Conservation (phyloP, 495 filamentous ascomycete genomes). For the Hypoxylon intermedium region DNA sequence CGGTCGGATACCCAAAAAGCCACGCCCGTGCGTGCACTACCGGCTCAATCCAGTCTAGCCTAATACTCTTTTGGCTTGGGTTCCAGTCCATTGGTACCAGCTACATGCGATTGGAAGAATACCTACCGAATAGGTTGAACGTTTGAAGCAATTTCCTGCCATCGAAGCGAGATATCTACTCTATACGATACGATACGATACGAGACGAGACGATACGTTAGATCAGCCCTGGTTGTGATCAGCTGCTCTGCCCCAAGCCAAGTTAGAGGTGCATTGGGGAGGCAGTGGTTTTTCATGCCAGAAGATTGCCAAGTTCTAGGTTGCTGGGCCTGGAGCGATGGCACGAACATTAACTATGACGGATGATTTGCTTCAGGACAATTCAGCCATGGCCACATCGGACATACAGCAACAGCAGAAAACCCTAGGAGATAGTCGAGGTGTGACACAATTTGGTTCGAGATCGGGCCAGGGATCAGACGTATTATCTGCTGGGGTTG, state of each 20-base stretch:
- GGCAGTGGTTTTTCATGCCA: neutral
- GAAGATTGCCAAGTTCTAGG: slow-evolving; percentile 16
- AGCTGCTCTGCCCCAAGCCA: slow-evolving; percentile 1
- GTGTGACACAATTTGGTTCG: slow-evolving; percentile 25
- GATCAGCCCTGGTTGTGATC: slow-evolving; percentile 7
- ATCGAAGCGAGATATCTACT: too few species aligned
- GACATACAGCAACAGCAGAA: slow-evolving; percentile 13
- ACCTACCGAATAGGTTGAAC: too few species aligned
- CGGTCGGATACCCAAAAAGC: slow-evolving; percentile 9
- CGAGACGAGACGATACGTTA: too few species aligned
- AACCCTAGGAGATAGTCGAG: slow-evolving; percentile 1
- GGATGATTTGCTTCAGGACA: slow-evolving; percentile 15
- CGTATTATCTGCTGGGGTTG: slow-evolving; percentile 19
- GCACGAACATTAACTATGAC: slow-evolving; percentile 17
- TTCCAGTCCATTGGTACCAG: neutral
- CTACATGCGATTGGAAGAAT: slow-evolving; percentile 9
- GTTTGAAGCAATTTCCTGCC: too few species aligned
- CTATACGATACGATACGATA: too few species aligned
- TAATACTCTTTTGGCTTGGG: slow-evolving; percentile 4
- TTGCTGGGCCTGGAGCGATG: slow-evolving; percentile 21
- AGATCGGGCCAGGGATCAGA: slow-evolving; percentile 34
- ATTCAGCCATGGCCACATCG: neutral
- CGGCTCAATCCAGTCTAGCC: too few species aligned
- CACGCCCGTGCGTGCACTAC: slow-evolving; percentile 31
- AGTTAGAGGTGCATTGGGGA: slow-evolving; percentile 16